Percentiles rank a stretch among this genome's conserved stretches.
Evolutionary conservation across 441 rosid species (phyloP).

Genomic region (Gossypium trilobum): DNA sequence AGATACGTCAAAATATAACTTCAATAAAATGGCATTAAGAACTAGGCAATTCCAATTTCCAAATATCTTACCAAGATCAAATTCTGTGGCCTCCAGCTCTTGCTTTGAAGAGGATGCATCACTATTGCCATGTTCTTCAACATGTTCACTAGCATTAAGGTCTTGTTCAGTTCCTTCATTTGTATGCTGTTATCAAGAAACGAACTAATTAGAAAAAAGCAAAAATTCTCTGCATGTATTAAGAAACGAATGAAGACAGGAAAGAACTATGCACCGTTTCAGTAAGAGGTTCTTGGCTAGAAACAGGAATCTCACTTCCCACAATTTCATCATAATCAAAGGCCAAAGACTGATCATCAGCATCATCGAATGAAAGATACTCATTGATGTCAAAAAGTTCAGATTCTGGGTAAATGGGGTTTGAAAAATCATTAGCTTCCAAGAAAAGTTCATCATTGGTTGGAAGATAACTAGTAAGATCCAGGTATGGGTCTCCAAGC

Average conservation of each 20-base stretch:
- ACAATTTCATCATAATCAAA: constrained; percentile 45
- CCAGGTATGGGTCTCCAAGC: constrained; percentile 44
- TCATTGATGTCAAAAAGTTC: constrained; percentile 55
- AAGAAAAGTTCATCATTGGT: constrained; percentile 42
- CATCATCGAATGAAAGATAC: constrained; percentile 59
- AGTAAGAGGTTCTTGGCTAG: constrained; percentile 25
- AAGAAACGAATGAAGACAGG: background rate
- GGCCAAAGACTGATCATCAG: constrained; percentile 34
- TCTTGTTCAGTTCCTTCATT: constrained; percentile 34
- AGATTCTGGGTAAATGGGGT: constrained; percentile 29
- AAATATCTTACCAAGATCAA: constrained; percentile 44
- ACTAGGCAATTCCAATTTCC: background rate
- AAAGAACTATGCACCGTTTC: constrained; percentile 29
- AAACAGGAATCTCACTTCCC: constrained; percentile 28
- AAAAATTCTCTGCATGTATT: background rate
- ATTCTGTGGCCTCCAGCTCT: constrained; percentile 31
- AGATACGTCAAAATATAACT: background rate
- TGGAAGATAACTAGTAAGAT: constrained; percentile 34
- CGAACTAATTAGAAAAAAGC: background rate
- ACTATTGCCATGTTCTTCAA: constrained; percentile 26
- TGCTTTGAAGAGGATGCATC: constrained; percentile 60
- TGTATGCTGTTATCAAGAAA: constrained; percentile 31
- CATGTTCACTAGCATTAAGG: constrained; percentile 22
- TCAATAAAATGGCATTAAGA: background rate
- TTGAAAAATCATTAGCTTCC: constrained; percentile 60